phyloP scores from a whole-genome alignment of 83 land plant genomes.

The Picea abies region DNA sequence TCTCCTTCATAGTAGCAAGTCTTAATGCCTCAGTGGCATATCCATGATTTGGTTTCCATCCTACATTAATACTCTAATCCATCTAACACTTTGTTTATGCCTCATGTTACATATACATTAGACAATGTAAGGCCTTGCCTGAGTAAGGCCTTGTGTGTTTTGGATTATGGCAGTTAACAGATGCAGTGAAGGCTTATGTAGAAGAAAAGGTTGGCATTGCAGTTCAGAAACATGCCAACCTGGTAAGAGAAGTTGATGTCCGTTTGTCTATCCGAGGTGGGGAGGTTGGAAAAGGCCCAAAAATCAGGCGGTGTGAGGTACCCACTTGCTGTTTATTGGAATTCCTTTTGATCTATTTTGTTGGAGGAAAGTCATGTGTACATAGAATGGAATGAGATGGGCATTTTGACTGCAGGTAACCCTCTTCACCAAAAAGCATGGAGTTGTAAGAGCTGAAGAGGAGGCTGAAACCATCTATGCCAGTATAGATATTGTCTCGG shows the following conservation, averaged over 20 bases:
- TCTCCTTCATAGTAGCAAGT: too few species aligned
- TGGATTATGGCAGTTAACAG: conserved; percentile 53
- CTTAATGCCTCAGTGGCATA: neutral
- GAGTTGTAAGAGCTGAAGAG: conserved; percentile 88
- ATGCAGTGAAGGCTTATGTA: conserved; percentile 59
- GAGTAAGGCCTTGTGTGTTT: neutral
- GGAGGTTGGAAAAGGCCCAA: conserved; percentile 76
- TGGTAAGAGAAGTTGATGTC: conserved; percentile 89
- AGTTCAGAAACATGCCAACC: conserved; percentile 73
- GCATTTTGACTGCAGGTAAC: conserved; percentile 58
- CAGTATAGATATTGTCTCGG: conserved; percentile 82
- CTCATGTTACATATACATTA: neutral
- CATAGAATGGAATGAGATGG: neutral
- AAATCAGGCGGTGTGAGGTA: conserved; percentile 83
- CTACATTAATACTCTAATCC: neutral
- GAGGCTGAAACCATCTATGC: conserved; percentile 73
- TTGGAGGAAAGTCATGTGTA: neutral
- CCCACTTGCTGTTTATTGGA: neutral
- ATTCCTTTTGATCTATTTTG: neutral
- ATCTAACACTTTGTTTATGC: neutral
- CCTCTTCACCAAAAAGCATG: conserved; percentile 87
- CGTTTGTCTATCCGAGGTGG: conserved; percentile 89
- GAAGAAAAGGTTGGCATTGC: conserved; percentile 92
- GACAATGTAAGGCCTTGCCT: neutral
- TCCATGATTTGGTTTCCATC: neutral